Evolutionary conservation across 2,329 filamentous ascomycete species (phyloP).

Genomic region (Madurella fahalii): DNA sequence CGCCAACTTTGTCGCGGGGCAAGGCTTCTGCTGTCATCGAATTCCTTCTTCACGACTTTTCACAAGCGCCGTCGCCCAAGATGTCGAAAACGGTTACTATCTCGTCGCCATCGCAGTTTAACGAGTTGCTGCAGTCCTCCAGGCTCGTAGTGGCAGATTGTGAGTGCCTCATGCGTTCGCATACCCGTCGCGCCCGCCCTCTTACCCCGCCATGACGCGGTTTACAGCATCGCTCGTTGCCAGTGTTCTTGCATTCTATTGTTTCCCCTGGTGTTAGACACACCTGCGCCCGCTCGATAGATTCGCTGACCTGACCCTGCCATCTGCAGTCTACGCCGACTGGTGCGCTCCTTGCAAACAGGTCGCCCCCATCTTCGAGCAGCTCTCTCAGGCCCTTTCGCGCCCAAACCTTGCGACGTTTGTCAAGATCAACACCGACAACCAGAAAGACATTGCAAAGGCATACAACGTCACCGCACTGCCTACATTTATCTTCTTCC

Average conservation of each 20-base stretch:
- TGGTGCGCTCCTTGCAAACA: slow-evolving; percentile 82
- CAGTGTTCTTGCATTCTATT: not conserved
- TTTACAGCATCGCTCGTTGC: not conserved
- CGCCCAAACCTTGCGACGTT: slow-evolving; percentile 73
- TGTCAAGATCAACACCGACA: slow-evolving; percentile 80
- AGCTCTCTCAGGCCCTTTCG: slow-evolving; percentile 67
- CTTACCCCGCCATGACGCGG: slow-evolving; percentile 21
- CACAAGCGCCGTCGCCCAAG: slow-evolving; percentile 9
- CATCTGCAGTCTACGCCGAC: slow-evolving; percentile 71
- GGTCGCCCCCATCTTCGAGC: slow-evolving; percentile 79
- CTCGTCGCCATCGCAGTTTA: slow-evolving; percentile 59
- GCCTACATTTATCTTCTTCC: slow-evolving; percentile 90
- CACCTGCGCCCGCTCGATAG: slow-evolving; percentile 1
- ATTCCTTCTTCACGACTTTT: slow-evolving; percentile 1
- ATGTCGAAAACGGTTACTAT: slow-evolving; percentile 33
- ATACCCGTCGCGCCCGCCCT: slow-evolving; percentile 19
- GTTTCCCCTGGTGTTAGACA: not conserved
- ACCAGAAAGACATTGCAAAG: slow-evolving; percentile 67
- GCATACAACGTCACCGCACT: slow-evolving; percentile 72
- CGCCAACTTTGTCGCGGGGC: slow-evolving; percentile 11
- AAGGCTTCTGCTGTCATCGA: slow-evolving; percentile 10
- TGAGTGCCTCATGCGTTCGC: slow-evolving; percentile 46
- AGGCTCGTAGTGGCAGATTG: slow-evolving; percentile 84
- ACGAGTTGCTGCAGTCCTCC: slow-evolving; percentile 63
- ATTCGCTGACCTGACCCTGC: not conserved